Evolutionary conservation across 176 grass and related monocot species (phyloP).

Genomic region (Avena sativa): DNA sequence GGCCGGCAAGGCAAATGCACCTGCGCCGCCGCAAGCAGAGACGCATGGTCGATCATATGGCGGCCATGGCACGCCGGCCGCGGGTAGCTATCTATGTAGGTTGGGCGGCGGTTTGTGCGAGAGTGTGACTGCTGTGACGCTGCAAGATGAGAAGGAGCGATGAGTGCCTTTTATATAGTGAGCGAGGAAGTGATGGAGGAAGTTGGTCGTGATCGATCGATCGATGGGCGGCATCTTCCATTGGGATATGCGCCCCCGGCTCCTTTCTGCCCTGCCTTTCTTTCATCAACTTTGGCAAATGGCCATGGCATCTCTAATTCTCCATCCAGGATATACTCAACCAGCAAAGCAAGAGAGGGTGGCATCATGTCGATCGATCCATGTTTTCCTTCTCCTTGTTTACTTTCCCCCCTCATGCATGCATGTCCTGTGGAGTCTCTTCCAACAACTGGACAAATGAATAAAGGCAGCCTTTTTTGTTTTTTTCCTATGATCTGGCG

Average conservation of each 20-base stretch:
- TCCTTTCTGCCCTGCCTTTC: neutral
- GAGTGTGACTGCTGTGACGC: neutral
- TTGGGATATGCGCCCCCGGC: neutral
- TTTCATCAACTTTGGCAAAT: neutral
- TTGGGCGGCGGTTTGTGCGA: neutral
- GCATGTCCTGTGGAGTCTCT: neutral
- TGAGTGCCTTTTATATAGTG: neutral
- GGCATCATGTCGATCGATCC: neutral
- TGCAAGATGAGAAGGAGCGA: neutral
- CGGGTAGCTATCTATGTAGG: neutral
- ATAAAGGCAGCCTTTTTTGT: neutral
- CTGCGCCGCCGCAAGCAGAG: neutral
- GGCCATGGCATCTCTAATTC: neutral
- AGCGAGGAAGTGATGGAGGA: neutral
- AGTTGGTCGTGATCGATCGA: neutral
- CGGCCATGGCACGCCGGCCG: neutral
- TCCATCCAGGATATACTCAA: neutral
- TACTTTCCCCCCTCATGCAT: neutral
- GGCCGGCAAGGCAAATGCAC: neutral
- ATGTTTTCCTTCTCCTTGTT: neutral
- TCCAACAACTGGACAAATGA: neutral
- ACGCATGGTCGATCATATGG: neutral
- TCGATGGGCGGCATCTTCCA: neutral
- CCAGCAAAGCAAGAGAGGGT: neutral
- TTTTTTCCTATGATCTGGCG: neutral